These are phyloP conservation scores for Syzygium malaccense DNA, from an alignment of 441 rosid species.

Conservation along the genomic window DNA sequence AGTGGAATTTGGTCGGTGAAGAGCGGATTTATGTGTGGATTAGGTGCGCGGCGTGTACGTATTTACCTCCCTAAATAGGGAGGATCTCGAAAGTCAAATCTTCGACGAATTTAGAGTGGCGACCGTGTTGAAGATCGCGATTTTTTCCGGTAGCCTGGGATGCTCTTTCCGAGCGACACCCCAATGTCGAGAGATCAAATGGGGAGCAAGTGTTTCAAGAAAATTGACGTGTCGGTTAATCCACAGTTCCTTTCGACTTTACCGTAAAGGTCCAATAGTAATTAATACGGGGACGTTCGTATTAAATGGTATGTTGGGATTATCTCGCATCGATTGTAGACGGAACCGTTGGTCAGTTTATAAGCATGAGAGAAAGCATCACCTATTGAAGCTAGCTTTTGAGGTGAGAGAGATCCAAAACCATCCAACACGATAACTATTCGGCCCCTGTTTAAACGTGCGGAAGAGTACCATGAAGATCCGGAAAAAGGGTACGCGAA, in stretches of 20 bases:
- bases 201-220: background rate
- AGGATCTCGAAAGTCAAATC: background rate
- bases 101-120: background rate
- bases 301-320: no score
- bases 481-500: background rate
- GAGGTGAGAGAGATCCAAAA: no score
- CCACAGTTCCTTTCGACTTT: background rate
- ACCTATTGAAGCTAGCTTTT: no score
- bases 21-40: background rate
- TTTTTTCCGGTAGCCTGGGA: background rate
- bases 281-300: no score
- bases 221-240: background rate
- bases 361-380: no score
- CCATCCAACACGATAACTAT: background rate
- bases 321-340: no score
- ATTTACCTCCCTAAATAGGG: background rate
- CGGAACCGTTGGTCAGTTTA: rapidly evolving
- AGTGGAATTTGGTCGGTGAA: background rate
- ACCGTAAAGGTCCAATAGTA: background rate
- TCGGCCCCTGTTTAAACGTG: no score
- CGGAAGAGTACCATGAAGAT: background rate
- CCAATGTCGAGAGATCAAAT: background rate
- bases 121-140: rapidly evolving
- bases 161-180: background rate
- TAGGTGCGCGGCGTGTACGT: background rate